These are phyloP conservation scores for Lodderomyces metapsilosis DNA, from an alignment of 1,139 yeast genomes.

Conservation along the genomic window DNA sequence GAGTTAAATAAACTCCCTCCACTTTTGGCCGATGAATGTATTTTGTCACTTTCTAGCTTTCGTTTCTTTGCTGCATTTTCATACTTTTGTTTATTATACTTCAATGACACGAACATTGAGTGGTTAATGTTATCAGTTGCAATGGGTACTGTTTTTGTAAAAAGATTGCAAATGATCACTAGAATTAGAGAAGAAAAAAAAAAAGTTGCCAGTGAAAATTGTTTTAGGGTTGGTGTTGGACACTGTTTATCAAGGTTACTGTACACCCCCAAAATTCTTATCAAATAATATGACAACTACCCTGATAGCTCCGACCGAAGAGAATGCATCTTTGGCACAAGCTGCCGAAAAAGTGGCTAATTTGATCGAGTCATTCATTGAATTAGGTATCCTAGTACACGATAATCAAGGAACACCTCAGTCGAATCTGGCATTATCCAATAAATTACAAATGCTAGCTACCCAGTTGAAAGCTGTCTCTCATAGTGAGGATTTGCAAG, in stretches of 20 bases:
- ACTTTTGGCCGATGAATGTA: neutral
- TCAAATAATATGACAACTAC: constrained; percentile 46
- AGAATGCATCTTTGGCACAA: constrained; percentile 44
- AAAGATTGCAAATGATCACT: neutral
- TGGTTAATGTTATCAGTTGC: neutral
- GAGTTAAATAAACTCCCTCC: neutral
- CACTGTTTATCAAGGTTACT: too few relatives aligned
- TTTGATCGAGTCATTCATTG: constrained; percentile 81
- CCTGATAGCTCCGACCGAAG: constrained; percentile 21
- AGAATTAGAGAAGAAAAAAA: too few relatives aligned
- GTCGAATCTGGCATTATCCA: constrained; percentile 43
- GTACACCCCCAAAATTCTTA: too few relatives aligned
- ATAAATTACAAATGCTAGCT: constrained; percentile 41
- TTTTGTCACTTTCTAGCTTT: neutral
- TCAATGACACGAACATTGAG: constrained; percentile 6
- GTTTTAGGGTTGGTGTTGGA: too few relatives aligned
- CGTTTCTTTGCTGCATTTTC: neutral
- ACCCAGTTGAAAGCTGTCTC: constrained; percentile 28
- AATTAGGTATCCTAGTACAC: constrained; percentile 86
- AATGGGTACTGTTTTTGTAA: too few relatives aligned
- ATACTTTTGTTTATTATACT: constrained; percentile 3
- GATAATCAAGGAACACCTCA: constrained; percentile 83
- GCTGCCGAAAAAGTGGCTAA: constrained; percentile 63
- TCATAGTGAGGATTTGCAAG: constrained; percentile 18
- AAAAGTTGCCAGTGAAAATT: too few relatives aligned